Percentiles rank a stretch among this genome's conserved stretches.
phyloP scores from a whole-genome alignment of 192 early-diverging fungal genomes.

The Phlyctochytrium planicorne region DNA sequence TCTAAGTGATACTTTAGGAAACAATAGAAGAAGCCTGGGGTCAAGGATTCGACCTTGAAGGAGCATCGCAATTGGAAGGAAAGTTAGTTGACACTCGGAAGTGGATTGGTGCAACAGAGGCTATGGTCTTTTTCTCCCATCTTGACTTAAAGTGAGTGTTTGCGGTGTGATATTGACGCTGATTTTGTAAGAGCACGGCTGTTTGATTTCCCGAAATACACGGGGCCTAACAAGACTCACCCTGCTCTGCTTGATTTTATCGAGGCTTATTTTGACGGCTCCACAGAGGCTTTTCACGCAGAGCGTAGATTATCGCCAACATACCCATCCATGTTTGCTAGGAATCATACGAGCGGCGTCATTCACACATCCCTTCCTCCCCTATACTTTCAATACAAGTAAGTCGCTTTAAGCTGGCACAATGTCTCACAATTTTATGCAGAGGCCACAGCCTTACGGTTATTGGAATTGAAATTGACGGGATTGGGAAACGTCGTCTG shows the following conservation, averaged over 20 bases:
- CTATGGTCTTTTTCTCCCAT: constrained; percentile 13
- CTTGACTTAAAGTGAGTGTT: constrained; percentile 24
- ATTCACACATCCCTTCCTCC: too few relatives aligned
- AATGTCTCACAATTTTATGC: too few relatives aligned
- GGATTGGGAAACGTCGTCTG: neutral
- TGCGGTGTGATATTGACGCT: neutral
- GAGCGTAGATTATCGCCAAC: too few relatives aligned
- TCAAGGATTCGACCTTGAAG: constrained; percentile 24
- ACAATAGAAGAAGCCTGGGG: constrained; percentile 27
- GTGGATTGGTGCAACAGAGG: constrained; percentile 33
- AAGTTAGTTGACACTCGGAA: constrained; percentile 18
- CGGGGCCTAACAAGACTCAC: constrained; percentile 16
- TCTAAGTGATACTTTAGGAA: too few relatives aligned
- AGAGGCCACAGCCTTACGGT: neutral
- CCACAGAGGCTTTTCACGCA: neutral
- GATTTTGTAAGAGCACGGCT: constrained; percentile 11
- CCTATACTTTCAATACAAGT: neutral
- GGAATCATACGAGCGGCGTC: too few relatives aligned
- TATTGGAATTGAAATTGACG: neutral
- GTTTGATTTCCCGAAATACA: constrained; percentile 23
- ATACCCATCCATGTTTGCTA: too few relatives aligned
- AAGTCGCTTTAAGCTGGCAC: neutral
- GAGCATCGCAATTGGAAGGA: constrained; percentile 15
- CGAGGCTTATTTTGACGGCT: constrained; percentile 32
- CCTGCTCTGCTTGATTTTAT: constrained; percentile 26